These are phyloP conservation scores for Saprolegnia diclina DNA, from an alignment of 352 stramenopile species.

Conservation along the genomic window DNA sequence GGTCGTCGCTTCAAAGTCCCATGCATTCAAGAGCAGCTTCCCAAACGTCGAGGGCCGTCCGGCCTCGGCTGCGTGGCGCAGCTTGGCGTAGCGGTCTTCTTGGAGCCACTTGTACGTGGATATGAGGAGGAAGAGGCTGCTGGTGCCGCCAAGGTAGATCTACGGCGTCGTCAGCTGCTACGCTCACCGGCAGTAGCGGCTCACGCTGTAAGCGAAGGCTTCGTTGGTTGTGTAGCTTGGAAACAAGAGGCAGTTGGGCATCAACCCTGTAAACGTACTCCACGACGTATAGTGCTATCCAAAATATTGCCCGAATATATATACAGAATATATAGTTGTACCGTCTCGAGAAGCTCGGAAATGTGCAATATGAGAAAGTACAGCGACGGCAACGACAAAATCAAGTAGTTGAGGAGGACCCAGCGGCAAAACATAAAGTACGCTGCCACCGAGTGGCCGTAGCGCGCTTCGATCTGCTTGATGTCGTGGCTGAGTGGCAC, in stretches of 20 bases:
- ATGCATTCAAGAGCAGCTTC: conserved; percentile 61
- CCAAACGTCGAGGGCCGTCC: conserved; percentile 45
- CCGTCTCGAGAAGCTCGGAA: conserved; percentile 32
- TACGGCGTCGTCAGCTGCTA: conserved; percentile 28
- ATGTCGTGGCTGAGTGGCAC: conserved; percentile 60
- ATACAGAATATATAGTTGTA: no score
- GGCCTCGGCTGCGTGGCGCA: conserved; percentile 43
- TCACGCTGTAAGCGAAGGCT: conserved; percentile 49
- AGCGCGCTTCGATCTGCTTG: conserved; percentile 71
- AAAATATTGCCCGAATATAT: no score
- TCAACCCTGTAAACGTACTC: conserved; percentile 40
- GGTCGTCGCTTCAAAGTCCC: conserved; percentile 53
- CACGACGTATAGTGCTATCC: conserved; percentile 30
- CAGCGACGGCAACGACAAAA: conserved; percentile 43
- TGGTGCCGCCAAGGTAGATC: conserved; percentile 43
- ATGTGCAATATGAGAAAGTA: conserved; percentile 56
- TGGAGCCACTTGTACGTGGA: conserved; percentile 64
- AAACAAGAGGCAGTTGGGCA: conserved; percentile 50
- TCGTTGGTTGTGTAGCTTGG: conserved; percentile 53
- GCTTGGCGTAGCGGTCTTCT: conserved; percentile 61
- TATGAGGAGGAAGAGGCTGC: conserved; percentile 47
- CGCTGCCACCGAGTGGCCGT: conserved; percentile 66
- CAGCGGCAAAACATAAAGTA: conserved; percentile 78
- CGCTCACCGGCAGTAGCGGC: not conserved
- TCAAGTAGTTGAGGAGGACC: conserved; percentile 69